Base-by-base conservation (phyloP, 306 rosid species). In the Trichosanthes truncata region DNA sequence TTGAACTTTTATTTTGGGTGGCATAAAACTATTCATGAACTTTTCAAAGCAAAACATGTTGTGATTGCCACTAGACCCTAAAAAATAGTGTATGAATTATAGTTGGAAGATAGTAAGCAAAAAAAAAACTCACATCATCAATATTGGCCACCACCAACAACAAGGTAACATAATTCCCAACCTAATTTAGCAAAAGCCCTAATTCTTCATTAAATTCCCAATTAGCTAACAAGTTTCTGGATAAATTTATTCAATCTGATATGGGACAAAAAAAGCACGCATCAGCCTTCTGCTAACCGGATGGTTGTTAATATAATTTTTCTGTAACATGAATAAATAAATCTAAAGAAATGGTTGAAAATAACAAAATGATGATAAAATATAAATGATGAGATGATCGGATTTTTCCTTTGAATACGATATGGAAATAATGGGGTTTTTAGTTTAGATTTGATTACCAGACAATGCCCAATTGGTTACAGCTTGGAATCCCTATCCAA, bases 401-500 rank as follows among this genome's bases (percentile, higher is more conserved):
- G 13, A 73, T 73, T 73, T 66, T 73, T 46, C 25, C 26, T 46
- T 48, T 8, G 23, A 29, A 7, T 46, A 31, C 46, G 45, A 74
- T 74, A 31, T 0, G 61, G 13, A 74, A 74, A 74, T 74, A 74
- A 74, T 74, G 78, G 78, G 46, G 62, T 1, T 17, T 17, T 74
- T 31, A 31, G 60, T 49, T 74, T 6, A 51, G 78, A 51, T 74
- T 74, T 51, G 78, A 51, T 74, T 74, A 74, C 78, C 78, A 74
- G 78, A 51, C 78, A 74, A 59, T 25, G 18, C 41, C 45, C 43
- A 45, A 62, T 78, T 57, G 55, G 80, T 62, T 62, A 78, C 72
- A 60, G 80, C 80, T 78, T n/a, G 71, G 68, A 78, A 78, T 15
- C 72, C 68, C 72, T 78, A 78, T 77, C 72, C 72, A 8, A 59